phyloP scores from a whole-genome alignment of 805 yeast genomes.

The Candida parachauliodes region DNA sequence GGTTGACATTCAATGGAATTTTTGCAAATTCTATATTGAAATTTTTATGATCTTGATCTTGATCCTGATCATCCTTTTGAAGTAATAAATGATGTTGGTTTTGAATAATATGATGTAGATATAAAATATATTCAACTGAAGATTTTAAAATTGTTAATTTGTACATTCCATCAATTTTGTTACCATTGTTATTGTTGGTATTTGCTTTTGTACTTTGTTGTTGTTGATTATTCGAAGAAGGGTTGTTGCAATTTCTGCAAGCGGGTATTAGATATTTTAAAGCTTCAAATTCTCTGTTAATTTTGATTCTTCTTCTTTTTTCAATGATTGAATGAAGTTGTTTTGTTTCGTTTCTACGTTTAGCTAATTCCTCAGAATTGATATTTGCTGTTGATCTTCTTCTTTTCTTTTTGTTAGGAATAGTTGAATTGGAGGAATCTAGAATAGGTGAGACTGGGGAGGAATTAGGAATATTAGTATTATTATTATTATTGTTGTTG shows the following conservation, averaged over 20 bases:
- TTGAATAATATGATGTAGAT: slow-evolving; percentile 58
- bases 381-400: slow-evolving; percentile 36
- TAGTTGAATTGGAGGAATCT: slow-evolving; percentile 1
- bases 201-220: slow-evolving; percentile 3
- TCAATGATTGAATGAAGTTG: slow-evolving; percentile 72
- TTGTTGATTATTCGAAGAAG: slow-evolving; percentile 13
- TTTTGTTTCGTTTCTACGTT: slow-evolving; percentile 40
- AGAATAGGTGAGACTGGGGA: slow-evolving; percentile 7
- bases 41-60: slow-evolving; percentile 21
- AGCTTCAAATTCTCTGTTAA: slow-evolving; percentile 81
- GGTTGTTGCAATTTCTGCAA: slow-evolving; percentile 41
- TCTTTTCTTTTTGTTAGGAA: slow-evolving; percentile 27
- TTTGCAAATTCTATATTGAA: slow-evolving; percentile 48
- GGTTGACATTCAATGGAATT: slow-evolving; percentile 56
- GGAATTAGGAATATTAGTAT: neutral
- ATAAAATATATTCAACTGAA: slow-evolving; percentile 76
- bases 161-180: slow-evolving; percentile 63
- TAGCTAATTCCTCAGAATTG: slow-evolving; percentile 39
- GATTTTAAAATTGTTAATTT: slow-evolving; percentile 77
- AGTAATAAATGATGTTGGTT: slow-evolving; percentile 46
- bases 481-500: slow-evolving; percentile 4
- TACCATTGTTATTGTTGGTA: slow-evolving; percentile 21
- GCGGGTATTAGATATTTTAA: slow-evolving; percentile 76
- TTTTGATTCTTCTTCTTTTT: slow-evolving; percentile 70
- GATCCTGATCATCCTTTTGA: slow-evolving; percentile 8